Evolutionary conservation across 495 filamentous ascomycete genomes (phyloP).

Genomic region (Penicillium mononematosum): DNA sequence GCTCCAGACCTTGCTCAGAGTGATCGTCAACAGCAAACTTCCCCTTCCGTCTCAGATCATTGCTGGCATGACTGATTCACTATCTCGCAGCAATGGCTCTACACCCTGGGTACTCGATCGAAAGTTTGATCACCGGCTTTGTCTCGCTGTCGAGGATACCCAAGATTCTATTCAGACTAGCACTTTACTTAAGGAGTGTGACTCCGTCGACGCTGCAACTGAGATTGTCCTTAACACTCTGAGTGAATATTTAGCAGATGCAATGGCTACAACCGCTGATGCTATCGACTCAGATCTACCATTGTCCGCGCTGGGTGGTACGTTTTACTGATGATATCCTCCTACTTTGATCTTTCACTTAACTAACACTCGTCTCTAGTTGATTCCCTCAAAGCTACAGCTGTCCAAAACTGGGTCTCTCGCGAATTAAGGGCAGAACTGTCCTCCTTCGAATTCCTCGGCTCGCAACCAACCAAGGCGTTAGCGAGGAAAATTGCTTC

Average conservation of each 20-base stretch:
- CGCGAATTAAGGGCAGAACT: slow-evolving; percentile 28
- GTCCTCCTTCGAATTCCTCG: slow-evolving; percentile 31
- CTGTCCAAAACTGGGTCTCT: slow-evolving; percentile 40
- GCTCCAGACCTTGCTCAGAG: slow-evolving; percentile 22
- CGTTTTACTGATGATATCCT: background rate
- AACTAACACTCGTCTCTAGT: slow-evolving; percentile 22
- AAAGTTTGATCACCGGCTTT: slow-evolving; percentile 29
- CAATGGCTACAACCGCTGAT: slow-evolving; percentile 28
- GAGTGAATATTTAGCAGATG: slow-evolving; percentile 24
- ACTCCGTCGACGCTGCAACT: slow-evolving; percentile 14
- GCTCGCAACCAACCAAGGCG: slow-evolving; percentile 24
- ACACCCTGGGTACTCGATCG: slow-evolving; percentile 24
- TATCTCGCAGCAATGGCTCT: slow-evolving; percentile 20
- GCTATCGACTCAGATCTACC: slow-evolving; percentile 28
- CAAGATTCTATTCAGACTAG: slow-evolving; percentile 11
- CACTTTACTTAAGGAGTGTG: slow-evolving; percentile 19
- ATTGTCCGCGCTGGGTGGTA: slow-evolving; percentile 29
- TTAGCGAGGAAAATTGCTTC: slow-evolving; percentile 25
- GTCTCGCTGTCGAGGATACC: slow-evolving; percentile 8
- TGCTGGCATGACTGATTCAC: slow-evolving; percentile 26
- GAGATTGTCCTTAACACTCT: slow-evolving; percentile 20
- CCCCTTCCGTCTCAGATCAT: slow-evolving; percentile 24
- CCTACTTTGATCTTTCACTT: background rate
- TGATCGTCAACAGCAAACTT: slow-evolving; percentile 23
- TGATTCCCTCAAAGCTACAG: slow-evolving; percentile 41